Percentiles rank a stretch among this genome's conserved stretches.
phyloP scores from a whole-genome alignment of 495 filamentous ascomycete species.

The Sabuloglossum arenarium region DNA sequence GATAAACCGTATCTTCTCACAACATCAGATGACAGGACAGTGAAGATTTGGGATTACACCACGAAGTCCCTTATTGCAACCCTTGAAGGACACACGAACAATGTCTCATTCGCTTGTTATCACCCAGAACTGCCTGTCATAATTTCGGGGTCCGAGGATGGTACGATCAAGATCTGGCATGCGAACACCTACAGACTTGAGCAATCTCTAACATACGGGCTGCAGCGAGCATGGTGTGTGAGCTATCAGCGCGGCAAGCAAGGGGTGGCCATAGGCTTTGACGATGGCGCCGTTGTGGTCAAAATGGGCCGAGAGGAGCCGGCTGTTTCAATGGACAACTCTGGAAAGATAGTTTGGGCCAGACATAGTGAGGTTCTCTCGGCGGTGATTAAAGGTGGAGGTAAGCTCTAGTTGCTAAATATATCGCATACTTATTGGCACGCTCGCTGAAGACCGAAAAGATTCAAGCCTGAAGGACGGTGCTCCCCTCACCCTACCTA shows the following conservation, averaged over 20 bases:
- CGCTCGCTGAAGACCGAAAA: constrained; percentile 8
- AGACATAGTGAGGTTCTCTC: constrained; percentile 86
- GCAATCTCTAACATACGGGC: constrained; percentile 82
- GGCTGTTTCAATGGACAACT: constrained; percentile 88
- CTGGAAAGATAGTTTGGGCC: constrained; percentile 91
- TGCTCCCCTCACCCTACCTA: constrained; percentile 60
- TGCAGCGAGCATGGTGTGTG: constrained; percentile 96
- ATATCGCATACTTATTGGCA: neutral
- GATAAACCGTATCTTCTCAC: constrained; percentile 96
- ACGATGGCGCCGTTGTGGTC: constrained; percentile 92
- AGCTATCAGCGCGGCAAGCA: constrained; percentile 85
- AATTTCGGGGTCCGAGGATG: constrained; percentile 96
- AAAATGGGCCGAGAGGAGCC: constrained; percentile 96
- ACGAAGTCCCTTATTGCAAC: constrained; percentile 94
- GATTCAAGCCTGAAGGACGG: constrained; percentile 74
- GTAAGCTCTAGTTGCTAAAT: constrained; percentile 16
- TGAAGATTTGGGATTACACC: constrained; percentile 96
- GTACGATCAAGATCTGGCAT: constrained; percentile 97
- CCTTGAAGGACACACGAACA: constrained; percentile 90
- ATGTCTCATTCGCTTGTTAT: constrained; percentile 97
- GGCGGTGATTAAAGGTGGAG: constrained; percentile 78
- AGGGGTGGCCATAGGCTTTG: constrained; percentile 87
- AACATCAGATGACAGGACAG: constrained; percentile 61
- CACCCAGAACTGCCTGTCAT: constrained; percentile 95
- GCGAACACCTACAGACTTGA: constrained; percentile 91